Conservation (phyloP, 306 rosid species). For the Acacia melanoxylon region DNA sequence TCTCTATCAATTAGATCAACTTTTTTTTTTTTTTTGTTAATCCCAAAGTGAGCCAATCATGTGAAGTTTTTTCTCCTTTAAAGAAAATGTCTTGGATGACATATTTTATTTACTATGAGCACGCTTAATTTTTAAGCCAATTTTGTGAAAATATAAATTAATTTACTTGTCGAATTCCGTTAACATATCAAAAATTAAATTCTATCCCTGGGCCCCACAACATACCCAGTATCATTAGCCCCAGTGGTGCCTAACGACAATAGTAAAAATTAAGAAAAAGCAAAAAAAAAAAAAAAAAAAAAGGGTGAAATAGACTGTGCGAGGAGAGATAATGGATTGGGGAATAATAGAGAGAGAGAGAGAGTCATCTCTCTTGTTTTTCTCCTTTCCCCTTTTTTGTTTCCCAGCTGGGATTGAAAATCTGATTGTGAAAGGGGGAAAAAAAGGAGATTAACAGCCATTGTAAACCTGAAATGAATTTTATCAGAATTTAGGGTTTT, state of each 20-base stretch:
- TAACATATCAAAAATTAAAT: neutral
- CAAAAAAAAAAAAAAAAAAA: neutral
- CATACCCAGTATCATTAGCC: neutral
- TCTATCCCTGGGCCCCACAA: neutral
- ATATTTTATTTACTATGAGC: neutral
- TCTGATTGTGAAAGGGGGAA: neutral
- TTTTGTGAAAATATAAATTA: neutral
- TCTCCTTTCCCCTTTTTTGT: neutral
- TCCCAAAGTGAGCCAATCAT: neutral
- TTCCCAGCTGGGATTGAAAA: slow-evolving; percentile 13
- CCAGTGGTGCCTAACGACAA: neutral
- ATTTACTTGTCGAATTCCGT: neutral
- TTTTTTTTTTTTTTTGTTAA: neutral
- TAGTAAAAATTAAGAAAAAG: neutral
- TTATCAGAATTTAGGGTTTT: slow-evolving; percentile 30
- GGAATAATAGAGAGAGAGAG: neutral
- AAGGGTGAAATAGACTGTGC: neutral
- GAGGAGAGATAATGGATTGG: neutral
- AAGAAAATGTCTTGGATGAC: neutral
- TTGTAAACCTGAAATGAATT: slow-evolving; percentile 20
- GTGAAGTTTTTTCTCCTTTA: neutral
- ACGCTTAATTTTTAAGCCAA: neutral
- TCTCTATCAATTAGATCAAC: neutral
- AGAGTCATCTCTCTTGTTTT: neutral
- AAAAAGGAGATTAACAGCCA: slow-evolving; percentile 9